These are phyloP conservation scores for Trichoderma asperelloides DNA, from an alignment of 495 filamentous ascomycete genomes.

Conservation along the genomic window DNA sequence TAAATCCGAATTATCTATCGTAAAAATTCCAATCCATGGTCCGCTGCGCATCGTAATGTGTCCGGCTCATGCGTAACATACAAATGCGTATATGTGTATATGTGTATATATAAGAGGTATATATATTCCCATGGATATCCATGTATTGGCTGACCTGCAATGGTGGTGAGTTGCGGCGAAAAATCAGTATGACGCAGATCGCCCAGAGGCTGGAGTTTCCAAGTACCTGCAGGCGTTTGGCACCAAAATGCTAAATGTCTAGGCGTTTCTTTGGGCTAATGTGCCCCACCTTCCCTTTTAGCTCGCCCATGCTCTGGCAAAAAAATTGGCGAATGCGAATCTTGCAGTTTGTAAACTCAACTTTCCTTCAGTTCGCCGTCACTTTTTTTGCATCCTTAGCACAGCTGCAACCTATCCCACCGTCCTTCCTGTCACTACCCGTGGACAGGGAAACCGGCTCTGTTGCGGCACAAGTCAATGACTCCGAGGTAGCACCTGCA, in stretches of 20 bases:
- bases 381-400: not conserved
- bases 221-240: not conserved
- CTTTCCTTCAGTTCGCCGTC: not conserved
- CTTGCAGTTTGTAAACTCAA: not conserved
- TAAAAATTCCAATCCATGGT: not conserved
- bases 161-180: too few species aligned
- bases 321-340: not conserved
- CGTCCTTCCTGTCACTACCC: constrained; percentile 3
- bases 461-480: constrained; percentile 31
- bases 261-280: not conserved
- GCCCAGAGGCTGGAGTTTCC: too few species aligned
- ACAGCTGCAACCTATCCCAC: not conserved
- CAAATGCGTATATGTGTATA: too few species aligned
- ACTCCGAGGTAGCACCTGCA: constrained; percentile 55
- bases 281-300: constrained; percentile 6
- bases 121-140: too few species aligned
- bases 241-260: not conserved
- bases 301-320: not conserved
- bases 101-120: too few species aligned
- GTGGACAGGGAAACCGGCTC: not conserved
- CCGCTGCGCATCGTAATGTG: too few species aligned
- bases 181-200: too few species aligned
- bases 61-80: too few species aligned
- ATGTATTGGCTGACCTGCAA: too few species aligned
- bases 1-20: not conserved